Evolutionary conservation across 768 basidiomycete species (phyloP).

Genomic region (Dacryopinax spathularia): DNA sequence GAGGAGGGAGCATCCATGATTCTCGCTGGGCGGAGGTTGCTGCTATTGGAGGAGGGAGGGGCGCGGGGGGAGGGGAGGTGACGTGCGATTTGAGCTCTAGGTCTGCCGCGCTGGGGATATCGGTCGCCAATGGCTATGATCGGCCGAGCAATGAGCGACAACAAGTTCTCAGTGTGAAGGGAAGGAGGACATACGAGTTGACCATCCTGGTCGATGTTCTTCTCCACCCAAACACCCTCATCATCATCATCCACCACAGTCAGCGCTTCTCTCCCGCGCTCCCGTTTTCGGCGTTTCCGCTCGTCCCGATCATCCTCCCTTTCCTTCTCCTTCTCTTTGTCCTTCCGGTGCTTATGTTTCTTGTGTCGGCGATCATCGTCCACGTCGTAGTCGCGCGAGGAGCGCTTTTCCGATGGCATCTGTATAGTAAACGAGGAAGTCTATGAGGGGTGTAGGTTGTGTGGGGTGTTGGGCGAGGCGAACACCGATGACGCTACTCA

Average conservation of each 20-base stretch:
- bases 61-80: slow-evolving; percentile 30
- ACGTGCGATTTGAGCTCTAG: slow-evolving; percentile 55
- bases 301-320: no score
- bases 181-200: slow-evolving; percentile 43
- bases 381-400: slow-evolving; percentile 2
- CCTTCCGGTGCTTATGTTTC: slow-evolving; percentile 15
- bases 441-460: no score
- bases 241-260: slow-evolving; percentile 43
- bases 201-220: slow-evolving; percentile 66
- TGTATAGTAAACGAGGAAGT: no score
- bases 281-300: slow-evolving; percentile 22
- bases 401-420: slow-evolving; percentile 3
- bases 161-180: background rate
- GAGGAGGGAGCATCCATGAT: slow-evolving; percentile 72
- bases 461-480: no score
- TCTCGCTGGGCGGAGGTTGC: slow-evolving; percentile 48
- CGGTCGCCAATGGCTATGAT: slow-evolving; percentile 45
- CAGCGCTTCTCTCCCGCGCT: slow-evolving; percentile 35
- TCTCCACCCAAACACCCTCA: slow-evolving; percentile 76
- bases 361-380: slow-evolving; percentile 8
- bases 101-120: slow-evolving; percentile 62
- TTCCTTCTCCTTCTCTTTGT: slow-evolving; percentile 23
- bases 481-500: no score
- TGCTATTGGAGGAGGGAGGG: slow-evolving; percentile 34
- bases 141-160: slow-evolving; percentile 6